Conservation (phyloP, 1,284 basidiomycete genomes). For the Bjerkandera adusta region DNA sequence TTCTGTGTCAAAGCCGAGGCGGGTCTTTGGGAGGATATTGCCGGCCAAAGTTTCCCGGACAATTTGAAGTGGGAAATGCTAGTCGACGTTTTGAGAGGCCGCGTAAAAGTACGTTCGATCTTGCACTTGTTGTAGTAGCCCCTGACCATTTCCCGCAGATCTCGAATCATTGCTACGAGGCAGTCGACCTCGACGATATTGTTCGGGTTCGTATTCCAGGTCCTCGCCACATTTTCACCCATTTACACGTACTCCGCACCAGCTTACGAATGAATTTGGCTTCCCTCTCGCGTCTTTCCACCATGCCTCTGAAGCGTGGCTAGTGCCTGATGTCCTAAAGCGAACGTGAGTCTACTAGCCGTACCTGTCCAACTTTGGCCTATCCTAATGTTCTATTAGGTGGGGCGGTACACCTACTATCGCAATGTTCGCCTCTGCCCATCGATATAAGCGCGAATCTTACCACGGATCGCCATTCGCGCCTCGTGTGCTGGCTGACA, state of each 20-base stretch:
- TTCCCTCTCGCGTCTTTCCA: slow-evolving; percentile 84
- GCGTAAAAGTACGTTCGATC: slow-evolving; percentile 59
- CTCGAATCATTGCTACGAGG: slow-evolving; percentile 66
- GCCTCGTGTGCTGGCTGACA: slow-evolving; percentile 73
- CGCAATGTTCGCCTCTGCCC: slow-evolving; percentile 70
- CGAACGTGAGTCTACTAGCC: slow-evolving; percentile 48
- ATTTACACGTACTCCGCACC: no score
- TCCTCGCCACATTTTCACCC: slow-evolving; percentile 1
- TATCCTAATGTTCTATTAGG: no score
- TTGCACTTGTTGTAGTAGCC: neutral
- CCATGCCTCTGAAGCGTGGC: slow-evolving; percentile 84
- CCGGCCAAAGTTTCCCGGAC: slow-evolving; percentile 68
- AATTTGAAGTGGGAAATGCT: slow-evolving; percentile 82
- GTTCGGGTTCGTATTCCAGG: slow-evolving; percentile 50
- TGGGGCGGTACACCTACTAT: slow-evolving; percentile 58
- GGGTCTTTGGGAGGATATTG: slow-evolving; percentile 55
- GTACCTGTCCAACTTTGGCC: no score
- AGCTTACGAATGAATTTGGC: slow-evolving; percentile 78
- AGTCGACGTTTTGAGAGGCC: slow-evolving; percentile 82
- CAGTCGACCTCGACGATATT: slow-evolving; percentile 47
- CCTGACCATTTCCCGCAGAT: no score
- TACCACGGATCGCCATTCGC: slow-evolving; percentile 87
- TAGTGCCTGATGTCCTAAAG: slow-evolving; percentile 79
- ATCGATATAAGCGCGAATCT: slow-evolving; percentile 79
- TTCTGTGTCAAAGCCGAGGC: slow-evolving; percentile 61